Percentiles rank a stretch among this genome's conserved stretches.
These are phyloP conservation scores for Oryza punctata DNA, from an alignment of 176 grass and related monocot species.

Conservation along the genomic window DNA sequence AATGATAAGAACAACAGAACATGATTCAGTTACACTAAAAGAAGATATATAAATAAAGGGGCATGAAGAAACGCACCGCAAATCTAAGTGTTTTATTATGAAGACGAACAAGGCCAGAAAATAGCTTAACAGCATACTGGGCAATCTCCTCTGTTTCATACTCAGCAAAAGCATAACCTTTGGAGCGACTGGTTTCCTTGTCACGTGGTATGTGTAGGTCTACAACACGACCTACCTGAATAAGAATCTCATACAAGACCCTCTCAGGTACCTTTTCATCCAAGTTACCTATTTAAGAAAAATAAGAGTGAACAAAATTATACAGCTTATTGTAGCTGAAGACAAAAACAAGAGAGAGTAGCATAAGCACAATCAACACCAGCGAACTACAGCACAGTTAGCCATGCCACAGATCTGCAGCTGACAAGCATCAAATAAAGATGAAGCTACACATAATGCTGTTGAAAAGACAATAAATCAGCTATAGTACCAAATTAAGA, in stretches of 20 bases:
- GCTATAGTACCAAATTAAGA: background rate
- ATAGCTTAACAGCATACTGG: conserved; percentile 95
- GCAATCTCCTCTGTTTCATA: conserved; percentile 94
- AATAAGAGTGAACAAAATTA: conserved; percentile 33
- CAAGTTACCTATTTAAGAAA: conserved; percentile 88
- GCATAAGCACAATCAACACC: conserved; percentile 8
- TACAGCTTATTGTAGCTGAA: background rate
- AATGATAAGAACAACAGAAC: background rate
- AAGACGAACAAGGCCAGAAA: conserved; percentile 90
- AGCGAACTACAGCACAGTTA: background rate
- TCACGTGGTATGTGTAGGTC: conserved; percentile 93
- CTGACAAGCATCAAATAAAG: conserved; percentile 3
- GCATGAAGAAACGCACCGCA: conserved; percentile 79
- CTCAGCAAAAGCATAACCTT: conserved; percentile 96
- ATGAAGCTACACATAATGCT: background rate
- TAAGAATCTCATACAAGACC: conserved; percentile 93
- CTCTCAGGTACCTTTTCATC: conserved; percentile 88
- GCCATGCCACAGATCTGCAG: background rate
- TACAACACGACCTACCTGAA: conserved; percentile 92
- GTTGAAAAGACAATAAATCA: background rate
- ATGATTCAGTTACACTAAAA: background rate
- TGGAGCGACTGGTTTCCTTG: conserved; percentile 88
- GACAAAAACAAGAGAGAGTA: conserved; percentile 7
- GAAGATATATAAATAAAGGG: conserved; percentile 6
- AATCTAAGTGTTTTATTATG: conserved; percentile 89